Evolutionary conservation across 2,329 filamentous ascomycete genomes (phyloP).

Genomic region (Pestalotiopsis sp.): DNA sequence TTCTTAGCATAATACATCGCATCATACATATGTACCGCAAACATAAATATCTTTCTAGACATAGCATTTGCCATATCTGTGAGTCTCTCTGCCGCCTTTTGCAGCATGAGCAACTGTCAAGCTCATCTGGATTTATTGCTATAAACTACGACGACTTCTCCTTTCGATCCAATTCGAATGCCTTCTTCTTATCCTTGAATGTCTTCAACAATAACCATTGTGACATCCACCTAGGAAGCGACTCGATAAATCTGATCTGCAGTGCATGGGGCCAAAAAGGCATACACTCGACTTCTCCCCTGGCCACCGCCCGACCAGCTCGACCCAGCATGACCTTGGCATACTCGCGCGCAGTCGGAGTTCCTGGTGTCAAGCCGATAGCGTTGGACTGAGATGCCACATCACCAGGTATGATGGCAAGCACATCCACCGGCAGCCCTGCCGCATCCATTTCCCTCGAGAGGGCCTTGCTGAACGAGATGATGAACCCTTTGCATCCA

Average conservation of each 20-base stretch:
- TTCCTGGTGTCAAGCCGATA: constrained; percentile 16
- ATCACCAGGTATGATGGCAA: constrained; percentile 33
- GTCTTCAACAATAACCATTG: constrained; percentile 17
- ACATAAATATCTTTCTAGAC: no score
- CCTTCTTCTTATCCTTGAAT: constrained; percentile 18
- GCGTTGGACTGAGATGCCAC: constrained; percentile 25
- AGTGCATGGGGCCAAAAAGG: constrained; percentile 19
- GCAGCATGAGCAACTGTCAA: background rate
- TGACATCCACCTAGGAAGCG: constrained; percentile 15
- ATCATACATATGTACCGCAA: no score
- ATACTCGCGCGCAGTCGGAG: constrained; percentile 17
- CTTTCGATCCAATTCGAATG: background rate
- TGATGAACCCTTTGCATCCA: constrained; percentile 35
- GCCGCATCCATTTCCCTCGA: constrained; percentile 29
- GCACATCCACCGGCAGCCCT: constrained; percentile 29
- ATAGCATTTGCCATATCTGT: no score
- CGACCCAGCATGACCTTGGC: constrained; percentile 21
- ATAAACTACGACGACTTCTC: background rate
- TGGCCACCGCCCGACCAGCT: constrained; percentile 16
- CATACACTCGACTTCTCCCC: constrained; percentile 20
- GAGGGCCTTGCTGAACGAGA: constrained; percentile 28
- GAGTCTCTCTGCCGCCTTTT: background rate
- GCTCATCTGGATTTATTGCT: no score
- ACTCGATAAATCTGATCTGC: constrained; percentile 17
- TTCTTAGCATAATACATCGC: no score